Evolutionary conservation across 1,284 basidiomycete genomes (phyloP), one percentile per base, ranked within the genome.

Genomic region (Pascua guehoae): DNA sequence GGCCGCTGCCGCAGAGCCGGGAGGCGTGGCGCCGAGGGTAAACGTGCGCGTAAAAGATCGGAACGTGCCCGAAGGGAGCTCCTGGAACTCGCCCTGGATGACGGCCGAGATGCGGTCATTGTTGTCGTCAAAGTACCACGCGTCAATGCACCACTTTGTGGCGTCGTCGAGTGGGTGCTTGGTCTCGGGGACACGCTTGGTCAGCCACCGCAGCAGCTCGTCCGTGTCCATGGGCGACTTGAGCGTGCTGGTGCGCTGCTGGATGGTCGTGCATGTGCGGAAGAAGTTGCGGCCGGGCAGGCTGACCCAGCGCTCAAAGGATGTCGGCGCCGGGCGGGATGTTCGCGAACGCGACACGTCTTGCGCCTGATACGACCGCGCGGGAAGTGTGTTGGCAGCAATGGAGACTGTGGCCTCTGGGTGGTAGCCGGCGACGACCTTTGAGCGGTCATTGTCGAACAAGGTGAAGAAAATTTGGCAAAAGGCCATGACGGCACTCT

Each of bases 1-100:
- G 66, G 86, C 87, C 9, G 72, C 70, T 9, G 93, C 90, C 43
- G 85, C 79, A 63, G 94, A 93, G 36, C 86, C 88, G 46, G 88
- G 84, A 37, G 85, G 78, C 4, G 91, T 86, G 16, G 90, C 88
- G 2, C 86, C 87, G 12, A 98, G 81, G 50, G 97, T 82, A 70
- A 98, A 96, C 0, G 89, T 87, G 51, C 95, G 84, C 71, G 96
- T 92, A 74, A 98, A 98, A 8, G 93, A 96, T 46, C 95, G 85
- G 32, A 92, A 79, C 10, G 60, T 61, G 3, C 58, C 60, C 1
- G 63, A 67, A 2, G 64, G 64, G 55, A 68, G 80, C 82, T 98
- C 95, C 50, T 82, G 82, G 71, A 94, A 96, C 73, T 98, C 87
- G 8, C 95, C 95, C 72, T 98, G 92, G 38, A 98, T 83, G 54